A percentile compares a stretch with the other conserved stretches of the same genome.
Conservation (phyloP, 2,329 filamentous ascomycete genomes). For the Pseudocercospora fijiensis region DNA sequence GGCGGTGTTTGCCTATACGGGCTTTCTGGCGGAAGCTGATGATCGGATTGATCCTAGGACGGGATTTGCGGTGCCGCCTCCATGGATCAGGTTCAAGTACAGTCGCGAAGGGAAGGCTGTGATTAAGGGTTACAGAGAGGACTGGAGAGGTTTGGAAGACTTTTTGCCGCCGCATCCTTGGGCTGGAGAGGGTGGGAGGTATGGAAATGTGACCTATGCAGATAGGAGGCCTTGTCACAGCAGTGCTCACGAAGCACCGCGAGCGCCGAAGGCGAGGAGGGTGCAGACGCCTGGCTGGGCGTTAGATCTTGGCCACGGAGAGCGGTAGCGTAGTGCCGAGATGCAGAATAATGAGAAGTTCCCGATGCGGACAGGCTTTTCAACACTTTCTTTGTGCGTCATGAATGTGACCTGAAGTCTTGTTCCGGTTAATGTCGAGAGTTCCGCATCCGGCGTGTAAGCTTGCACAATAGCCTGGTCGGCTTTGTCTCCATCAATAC, state of each 20-base stretch:
- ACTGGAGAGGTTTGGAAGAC: slow-evolving; percentile 1
- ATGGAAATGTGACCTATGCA: neutral
- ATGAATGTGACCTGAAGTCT: neutral
- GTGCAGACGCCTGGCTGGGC: neutral
- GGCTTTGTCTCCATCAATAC: neutral
- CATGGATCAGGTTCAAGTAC: neutral
- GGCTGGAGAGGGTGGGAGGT: neutral
- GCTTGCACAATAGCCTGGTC: neutral
- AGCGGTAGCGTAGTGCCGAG: neutral
- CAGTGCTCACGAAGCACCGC: neutral
- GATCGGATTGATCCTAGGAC: neutral
- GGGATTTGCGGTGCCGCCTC: neutral
- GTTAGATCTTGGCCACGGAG: neutral
- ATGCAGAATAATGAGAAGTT: neutral
- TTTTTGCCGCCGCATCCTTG: slow-evolving; percentile 1
- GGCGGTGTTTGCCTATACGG: neutral
- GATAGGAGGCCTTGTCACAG: slow-evolving; percentile 4
- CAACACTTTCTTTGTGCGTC: neutral
- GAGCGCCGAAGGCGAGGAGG: neutral
- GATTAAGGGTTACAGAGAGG: neutral
- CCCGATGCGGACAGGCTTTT: neutral
- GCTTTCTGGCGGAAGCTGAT: neutral
- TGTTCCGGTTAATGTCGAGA: neutral
- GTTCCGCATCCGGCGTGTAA: neutral
- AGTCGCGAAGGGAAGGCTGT: neutral